Percentiles rank a stretch among this genome's conserved stretches.
phyloP scores from a whole-genome alignment of 768 basidiomycete genomes.

The Candolleomyces efflorescens region DNA sequence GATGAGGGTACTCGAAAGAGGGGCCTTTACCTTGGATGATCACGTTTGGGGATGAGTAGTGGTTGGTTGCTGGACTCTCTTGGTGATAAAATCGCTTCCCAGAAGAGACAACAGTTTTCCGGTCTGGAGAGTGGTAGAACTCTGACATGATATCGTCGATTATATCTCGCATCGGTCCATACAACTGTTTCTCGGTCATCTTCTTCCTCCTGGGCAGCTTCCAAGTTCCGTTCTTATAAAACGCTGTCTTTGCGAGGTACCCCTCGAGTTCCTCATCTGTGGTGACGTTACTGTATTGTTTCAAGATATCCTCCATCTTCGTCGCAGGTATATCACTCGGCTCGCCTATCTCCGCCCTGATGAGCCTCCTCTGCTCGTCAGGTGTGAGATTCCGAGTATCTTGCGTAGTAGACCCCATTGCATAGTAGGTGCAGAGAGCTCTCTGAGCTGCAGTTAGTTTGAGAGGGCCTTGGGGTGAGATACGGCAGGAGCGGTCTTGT shows the following conservation, averaged over 20 bases:
- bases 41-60: neutral
- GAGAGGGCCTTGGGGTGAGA: too few relatives aligned
- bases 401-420: too few relatives aligned
- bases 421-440: too few relatives aligned
- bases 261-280: neutral
- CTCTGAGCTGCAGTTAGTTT: too few relatives aligned
- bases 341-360: too few relatives aligned
- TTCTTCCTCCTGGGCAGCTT: neutral
- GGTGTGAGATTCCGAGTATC: too few relatives aligned
- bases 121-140: neutral
- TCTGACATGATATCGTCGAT: neutral
- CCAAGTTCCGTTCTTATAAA: neutral
- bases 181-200: neutral
- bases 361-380: too few relatives aligned
- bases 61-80: neutral
- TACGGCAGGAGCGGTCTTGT: too few relatives aligned
- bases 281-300: neutral
- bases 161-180: neutral
- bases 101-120: neutral
- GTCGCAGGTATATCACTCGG: too few relatives aligned
- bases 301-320: too few relatives aligned
- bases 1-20: neutral
- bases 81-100: neutral
- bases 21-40: neutral
- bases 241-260: neutral